Conservation (phyloP, 495 filamentous ascomycete species). For the Penicillium desertorum region DNA sequence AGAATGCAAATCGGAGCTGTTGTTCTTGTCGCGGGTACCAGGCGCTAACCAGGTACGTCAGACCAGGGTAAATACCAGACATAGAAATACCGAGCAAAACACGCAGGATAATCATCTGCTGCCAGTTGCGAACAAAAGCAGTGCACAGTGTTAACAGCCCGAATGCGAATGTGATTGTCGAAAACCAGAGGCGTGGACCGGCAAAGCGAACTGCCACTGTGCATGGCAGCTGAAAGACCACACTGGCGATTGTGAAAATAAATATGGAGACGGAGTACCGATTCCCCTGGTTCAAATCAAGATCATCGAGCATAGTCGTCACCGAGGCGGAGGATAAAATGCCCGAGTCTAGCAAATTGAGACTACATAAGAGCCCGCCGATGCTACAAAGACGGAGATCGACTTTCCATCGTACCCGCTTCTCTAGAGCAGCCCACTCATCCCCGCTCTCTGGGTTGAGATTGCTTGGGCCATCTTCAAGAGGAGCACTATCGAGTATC, state of each 20-base stretch:
- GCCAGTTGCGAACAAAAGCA: slow-evolving; percentile 60
- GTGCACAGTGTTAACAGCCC: slow-evolving; percentile 72
- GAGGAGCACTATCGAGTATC: background rate
- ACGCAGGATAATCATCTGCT: slow-evolving; percentile 70
- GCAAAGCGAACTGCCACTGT: slow-evolving; percentile 68
- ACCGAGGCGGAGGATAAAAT: slow-evolving; percentile 76
- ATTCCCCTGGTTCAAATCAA: slow-evolving; percentile 59
- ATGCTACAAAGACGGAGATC: slow-evolving; percentile 75
- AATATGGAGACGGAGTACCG: slow-evolving; percentile 73
- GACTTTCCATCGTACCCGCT: slow-evolving; percentile 59
- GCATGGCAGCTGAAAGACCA: slow-evolving; percentile 72
- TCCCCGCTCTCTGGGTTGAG: background rate
- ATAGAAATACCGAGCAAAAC: slow-evolving; percentile 68
- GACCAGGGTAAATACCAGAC: slow-evolving; percentile 69
- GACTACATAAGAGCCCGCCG: slow-evolving; percentile 68
- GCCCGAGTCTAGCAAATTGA: slow-evolving; percentile 73
- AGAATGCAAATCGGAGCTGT: slow-evolving; percentile 71
- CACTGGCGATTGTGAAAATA: slow-evolving; percentile 74
- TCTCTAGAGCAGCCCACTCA: slow-evolving; percentile 31
- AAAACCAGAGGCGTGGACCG: slow-evolving; percentile 69
- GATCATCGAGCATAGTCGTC: slow-evolving; percentile 68
- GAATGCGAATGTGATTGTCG: slow-evolving; percentile 64
- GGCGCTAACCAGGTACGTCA: slow-evolving; percentile 68
- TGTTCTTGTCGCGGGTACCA: slow-evolving; percentile 74
- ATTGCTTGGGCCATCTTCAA: background rate